Evolutionary conservation across 2,329 filamentous ascomycete genomes (phyloP).

Genomic region (Nectriaceae sp.): DNA sequence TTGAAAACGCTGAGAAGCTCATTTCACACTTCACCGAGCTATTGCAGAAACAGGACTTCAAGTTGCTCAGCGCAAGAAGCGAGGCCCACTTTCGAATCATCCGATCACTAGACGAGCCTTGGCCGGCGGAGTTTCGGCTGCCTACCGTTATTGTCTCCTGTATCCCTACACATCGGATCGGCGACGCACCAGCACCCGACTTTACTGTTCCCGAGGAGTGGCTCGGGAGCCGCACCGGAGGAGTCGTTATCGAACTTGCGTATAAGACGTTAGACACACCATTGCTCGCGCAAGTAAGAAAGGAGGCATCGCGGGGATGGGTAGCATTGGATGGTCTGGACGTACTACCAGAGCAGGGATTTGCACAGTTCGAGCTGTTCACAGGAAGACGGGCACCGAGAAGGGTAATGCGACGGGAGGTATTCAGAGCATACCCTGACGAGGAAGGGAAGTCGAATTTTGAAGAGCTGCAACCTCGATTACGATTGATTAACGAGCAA

Average conservation of each 20-base stretch:
- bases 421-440: constrained; percentile 49
- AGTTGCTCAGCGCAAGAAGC: constrained; percentile 44
- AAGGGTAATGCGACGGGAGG: constrained; percentile 68
- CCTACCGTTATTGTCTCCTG: constrained; percentile 78
- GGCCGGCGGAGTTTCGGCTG: constrained; percentile 63
- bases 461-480: constrained; percentile 38
- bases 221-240: constrained; percentile 72
- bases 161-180: constrained; percentile 70
- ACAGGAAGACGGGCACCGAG: constrained; percentile 60
- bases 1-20: constrained; percentile 65
- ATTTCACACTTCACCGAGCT: constrained; percentile 69
- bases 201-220: constrained; percentile 70
- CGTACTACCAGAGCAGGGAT: constrained; percentile 75
- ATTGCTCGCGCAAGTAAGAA: constrained; percentile 66
- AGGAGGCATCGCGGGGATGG: constrained; percentile 64
- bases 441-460: constrained; percentile 43
- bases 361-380: constrained; percentile 81
- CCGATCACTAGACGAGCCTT: constrained; percentile 57
- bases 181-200: constrained; percentile 64
- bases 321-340: constrained; percentile 76
- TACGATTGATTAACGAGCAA: constrained; percentile 30
- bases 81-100: constrained; percentile 59
- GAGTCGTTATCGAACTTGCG: constrained; percentile 73
- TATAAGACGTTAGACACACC: constrained; percentile 76
- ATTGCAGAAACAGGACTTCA: constrained; percentile 44